Base-by-base conservation (phyloP, 2,329 filamentous ascomycete species). In the Claviceps sp. region DNA sequence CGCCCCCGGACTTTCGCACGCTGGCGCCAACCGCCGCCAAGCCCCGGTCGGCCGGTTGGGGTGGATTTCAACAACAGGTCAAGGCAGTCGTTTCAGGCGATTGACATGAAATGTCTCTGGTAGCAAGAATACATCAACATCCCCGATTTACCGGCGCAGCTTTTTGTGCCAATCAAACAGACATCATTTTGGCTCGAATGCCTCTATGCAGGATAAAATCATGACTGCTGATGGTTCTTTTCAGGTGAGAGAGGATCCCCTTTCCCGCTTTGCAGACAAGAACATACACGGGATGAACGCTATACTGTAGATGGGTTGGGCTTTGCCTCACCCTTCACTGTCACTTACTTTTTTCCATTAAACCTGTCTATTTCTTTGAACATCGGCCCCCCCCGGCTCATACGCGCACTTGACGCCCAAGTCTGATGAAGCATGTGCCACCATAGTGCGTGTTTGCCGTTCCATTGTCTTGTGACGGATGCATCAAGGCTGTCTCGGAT, bases 371-470 rank as follows among this genome's bases (percentile, higher is more conserved):
- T 34, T 34, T 34, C 9, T 9, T 34, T 34, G 30, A 34, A 34
- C 3, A 34, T 34, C 1, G 9, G 30, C 30, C 9, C 54, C 30
- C 9, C 54, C 50, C 50, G 36, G 3, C 34, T 44, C 6, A 14
- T 34, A 24, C 26, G 47, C 22, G 42, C 37, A 5, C 34, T 24
- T 45, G 46, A 49, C 42, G 9, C 22, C 41, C 13, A 42, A 38
- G 20, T 37, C 66, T 69, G 62, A 69, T 67, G 65, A 67, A 65
- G 67, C 61, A 50, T 51, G 57, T 54, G 56, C 55, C 62, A 63
- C 16, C 58, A 59, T 58, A 97, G 85, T 95, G 91, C 55, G 85
- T 91, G 58, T 97, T 97, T 69, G 89, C 91, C 57, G 93, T 97
- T 60, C 90, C 89, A 52, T 84, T 97, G 75, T 89, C 84, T 70